A percentile compares a stretch with the other conserved stretches of the same genome.
phyloP scores from a whole-genome alignment of 805 yeast species.

The Metschnikowia dekortorum region DNA sequence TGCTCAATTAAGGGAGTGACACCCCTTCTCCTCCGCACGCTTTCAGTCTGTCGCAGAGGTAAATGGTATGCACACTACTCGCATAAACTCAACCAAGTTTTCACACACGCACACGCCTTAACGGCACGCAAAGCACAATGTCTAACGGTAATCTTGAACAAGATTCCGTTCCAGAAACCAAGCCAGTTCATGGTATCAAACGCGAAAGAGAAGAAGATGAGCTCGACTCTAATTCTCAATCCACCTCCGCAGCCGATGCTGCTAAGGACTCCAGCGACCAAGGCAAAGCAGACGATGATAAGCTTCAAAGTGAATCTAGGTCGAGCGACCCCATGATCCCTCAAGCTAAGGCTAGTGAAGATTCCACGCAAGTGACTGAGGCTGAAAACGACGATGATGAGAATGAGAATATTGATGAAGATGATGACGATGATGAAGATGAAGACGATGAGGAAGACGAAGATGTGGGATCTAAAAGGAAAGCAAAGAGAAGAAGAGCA shows the following conservation, averaged over 20 bases:
- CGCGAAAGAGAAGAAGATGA: constrained; percentile 9
- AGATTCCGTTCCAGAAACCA: not conserved
- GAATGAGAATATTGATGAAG: constrained; percentile 16
- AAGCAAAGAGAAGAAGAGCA: constrained; percentile 46
- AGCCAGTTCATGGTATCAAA: constrained; percentile 7
- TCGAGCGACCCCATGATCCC: not conserved
- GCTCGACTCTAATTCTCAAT: not conserved
- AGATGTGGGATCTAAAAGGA: constrained; percentile 46
- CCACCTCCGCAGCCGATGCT: not conserved
- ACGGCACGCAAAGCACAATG: constrained; percentile 5
- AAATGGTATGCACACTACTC: constrained; percentile 4
- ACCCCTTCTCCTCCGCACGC: not conserved
- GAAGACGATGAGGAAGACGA: constrained; percentile 49
- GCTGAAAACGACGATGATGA: not conserved
- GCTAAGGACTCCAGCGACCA: constrained; percentile 17
- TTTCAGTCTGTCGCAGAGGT: not conserved
- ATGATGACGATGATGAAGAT: constrained; percentile 42
- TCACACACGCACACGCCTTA: constrained; percentile 2
- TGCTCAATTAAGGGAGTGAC: too few species aligned
- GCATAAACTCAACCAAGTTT: constrained; percentile 9
- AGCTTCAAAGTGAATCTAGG: not conserved
- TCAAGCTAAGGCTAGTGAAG: not conserved
- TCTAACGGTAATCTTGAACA: constrained; percentile 4
- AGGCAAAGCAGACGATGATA: constrained; percentile 6
- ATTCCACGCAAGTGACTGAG: not conserved